Conservation (phyloP, 768 basidiomycete species). For the Auriscalpium microsporum region DNA sequence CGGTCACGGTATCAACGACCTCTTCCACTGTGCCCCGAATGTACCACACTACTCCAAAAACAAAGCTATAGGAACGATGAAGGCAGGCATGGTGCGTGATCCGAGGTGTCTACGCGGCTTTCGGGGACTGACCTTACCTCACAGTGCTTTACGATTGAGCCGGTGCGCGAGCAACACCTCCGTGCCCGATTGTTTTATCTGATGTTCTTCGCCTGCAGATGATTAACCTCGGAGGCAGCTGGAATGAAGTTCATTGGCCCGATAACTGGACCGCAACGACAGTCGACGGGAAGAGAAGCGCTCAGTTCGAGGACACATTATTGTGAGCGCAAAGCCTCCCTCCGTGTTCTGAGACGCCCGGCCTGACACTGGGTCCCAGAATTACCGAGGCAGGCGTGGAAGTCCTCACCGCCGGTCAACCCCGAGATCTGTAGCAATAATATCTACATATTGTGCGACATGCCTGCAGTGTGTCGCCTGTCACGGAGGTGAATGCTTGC, state of each 20-base stretch:
- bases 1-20: constrained; percentile 81
- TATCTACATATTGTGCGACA: neutral
- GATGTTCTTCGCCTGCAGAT: constrained; percentile 43
- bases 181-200: constrained; percentile 1
- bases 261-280: constrained; percentile 98
- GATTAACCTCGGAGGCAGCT: constrained; percentile 81
- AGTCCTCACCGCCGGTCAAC: constrained; percentile 61
- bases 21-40: constrained; percentile 83
- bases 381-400: constrained; percentile 90
- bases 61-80: constrained; percentile 90
- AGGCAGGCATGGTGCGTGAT: constrained; percentile 79
- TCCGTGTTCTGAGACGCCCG: constrained; percentile 3
- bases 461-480: neutral
- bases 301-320: constrained; percentile 96
- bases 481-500: neutral
- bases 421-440: constrained; percentile 21
- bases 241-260: constrained; percentile 79
- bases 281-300: constrained; percentile 79
- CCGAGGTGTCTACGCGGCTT: constrained; percentile 6
- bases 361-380: constrained; percentile 33
- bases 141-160: constrained; percentile 64
- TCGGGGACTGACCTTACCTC: constrained; percentile 14
- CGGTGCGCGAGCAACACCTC: constrained; percentile 35
- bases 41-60: constrained; percentile 94
- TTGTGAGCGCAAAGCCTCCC: constrained; percentile 46